Conservation (phyloP, 805 yeast genomes). For the Cyberlindnera meyerae region DNA sequence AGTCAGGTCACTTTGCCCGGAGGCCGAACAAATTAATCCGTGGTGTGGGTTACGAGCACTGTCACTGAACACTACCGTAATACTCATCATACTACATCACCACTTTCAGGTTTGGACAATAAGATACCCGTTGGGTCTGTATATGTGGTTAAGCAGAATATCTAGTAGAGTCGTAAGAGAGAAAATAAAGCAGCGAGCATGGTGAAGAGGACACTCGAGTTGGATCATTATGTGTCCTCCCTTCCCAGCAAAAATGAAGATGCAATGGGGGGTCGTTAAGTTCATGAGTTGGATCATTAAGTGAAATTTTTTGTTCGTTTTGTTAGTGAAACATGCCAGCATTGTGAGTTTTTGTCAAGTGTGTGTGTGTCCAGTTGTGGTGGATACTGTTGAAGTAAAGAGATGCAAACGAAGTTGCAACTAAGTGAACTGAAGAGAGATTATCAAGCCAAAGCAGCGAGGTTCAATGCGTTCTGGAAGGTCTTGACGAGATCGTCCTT, state of each 20-base stretch:
- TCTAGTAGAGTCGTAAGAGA: slow-evolving; percentile 3
- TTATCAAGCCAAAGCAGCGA: slow-evolving; percentile 19
- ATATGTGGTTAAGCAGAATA: too few species aligned
- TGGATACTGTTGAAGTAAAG: slow-evolving; percentile 8
- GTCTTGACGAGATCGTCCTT: slow-evolving; percentile 41
- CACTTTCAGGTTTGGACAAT: not conserved
- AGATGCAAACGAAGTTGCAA: not conserved
- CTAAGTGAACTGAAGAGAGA: too few species aligned
- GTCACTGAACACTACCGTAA: too few species aligned
- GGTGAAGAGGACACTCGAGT: slow-evolving; percentile 8
- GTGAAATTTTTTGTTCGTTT: not conserved
- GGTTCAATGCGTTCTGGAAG: slow-evolving; percentile 18
- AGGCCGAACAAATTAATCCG: too few species aligned
- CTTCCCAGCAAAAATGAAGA: too few species aligned
- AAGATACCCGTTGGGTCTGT: slow-evolving; percentile 8
- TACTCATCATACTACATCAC: too few species aligned
- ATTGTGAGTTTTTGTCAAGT: too few species aligned
- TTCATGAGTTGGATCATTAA: slow-evolving; percentile 13
- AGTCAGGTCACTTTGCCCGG: too few species aligned
- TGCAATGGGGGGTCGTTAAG: slow-evolving; percentile 2
- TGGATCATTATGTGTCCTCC: slow-evolving; percentile 10
- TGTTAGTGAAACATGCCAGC: slow-evolving; percentile 5
- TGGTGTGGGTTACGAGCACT: too few species aligned
- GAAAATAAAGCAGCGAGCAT: too few species aligned
- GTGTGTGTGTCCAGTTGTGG: not conserved